phyloP scores from a whole-genome alignment of 805 yeast species.

The Maudiozyma saulgeensis region DNA sequence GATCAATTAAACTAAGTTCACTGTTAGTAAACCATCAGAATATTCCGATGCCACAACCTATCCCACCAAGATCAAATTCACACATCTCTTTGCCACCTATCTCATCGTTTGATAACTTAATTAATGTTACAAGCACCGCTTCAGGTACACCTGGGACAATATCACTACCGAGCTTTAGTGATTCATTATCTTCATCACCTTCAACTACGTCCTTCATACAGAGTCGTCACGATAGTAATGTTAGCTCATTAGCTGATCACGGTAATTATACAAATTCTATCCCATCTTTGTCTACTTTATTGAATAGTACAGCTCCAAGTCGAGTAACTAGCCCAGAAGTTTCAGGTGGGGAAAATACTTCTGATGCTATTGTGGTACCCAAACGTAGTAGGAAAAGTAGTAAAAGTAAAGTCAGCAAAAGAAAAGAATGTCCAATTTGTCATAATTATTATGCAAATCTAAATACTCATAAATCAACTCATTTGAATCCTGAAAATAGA shows the following conservation, averaged over 20 bases:
- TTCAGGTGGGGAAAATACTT: background rate
- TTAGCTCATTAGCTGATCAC: background rate
- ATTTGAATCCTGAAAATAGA: slow-evolving; percentile 55
- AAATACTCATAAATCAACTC: slow-evolving; percentile 79
- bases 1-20: background rate
- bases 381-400: background rate
- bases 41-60: background rate
- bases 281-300: background rate
- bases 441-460: slow-evolving; percentile 60
- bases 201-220: background rate
- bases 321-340: background rate
- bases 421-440: slow-evolving; percentile 66
- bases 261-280: background rate
- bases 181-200: background rate
- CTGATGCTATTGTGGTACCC: background rate
- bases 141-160: background rate
- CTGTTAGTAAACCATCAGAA: background rate
- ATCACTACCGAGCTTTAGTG: background rate
- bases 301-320: background rate
- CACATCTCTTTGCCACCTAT: slow-evolving; percentile 16
- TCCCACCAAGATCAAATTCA: background rate
- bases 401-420: slow-evolving; percentile 32
- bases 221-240: background rate
- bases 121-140: slow-evolving; percentile 3
- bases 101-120: slow-evolving; percentile 19